Base-by-base conservation (phyloP, 176 grass and related monocot species). In the Bolboschoenus planiculmis region DNA sequence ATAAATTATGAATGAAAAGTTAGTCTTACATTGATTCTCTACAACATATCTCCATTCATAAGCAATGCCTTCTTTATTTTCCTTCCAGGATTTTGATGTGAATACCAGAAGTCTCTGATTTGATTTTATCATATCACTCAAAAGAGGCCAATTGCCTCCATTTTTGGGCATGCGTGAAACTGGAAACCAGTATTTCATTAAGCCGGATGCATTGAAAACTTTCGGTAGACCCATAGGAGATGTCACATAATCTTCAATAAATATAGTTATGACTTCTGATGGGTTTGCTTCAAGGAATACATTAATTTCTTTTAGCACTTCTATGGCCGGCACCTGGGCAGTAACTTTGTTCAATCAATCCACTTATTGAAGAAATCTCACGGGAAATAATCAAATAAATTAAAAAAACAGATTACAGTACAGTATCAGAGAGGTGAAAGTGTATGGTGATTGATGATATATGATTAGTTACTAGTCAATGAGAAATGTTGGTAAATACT, bases 21-120 rank as follows among this genome's bases (percentile, higher is more conserved):
- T 0, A 16, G 72, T 75, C 88, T 0, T 81, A 97, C 92, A 97
- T 85, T 98, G 92, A 63, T 95, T 98, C 83, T 98, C 96, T 27
- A 98, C 62, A 30, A 98, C 86, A 84, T 98, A 95, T 63, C 84
- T 77, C 96, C 96, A 95, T 85, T 98, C 89, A 83, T 98, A 90
- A 2, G 96, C 74, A 58, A 98, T 86, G 53, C 89, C 90, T 73
- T 98, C 96, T 39, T 84, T 13, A 70, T 80, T 72, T 63, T 98
- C 92, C 88, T 98, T 95, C 79, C 72, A 86, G 34, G 74, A 1
- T 78, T 88, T 95, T 34, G 96, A 95, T 57, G 96, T 98, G 92
- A 98, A 98, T 23, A 91, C 82, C 18, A 98, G 44, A 15, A 98
- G 82, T 39, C 96, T 90, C 65, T 91, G 90, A 83, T 88, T 87